Evolutionary conservation across 345 rosid genomes (phyloP).

Genomic region (Populus tremula): DNA sequence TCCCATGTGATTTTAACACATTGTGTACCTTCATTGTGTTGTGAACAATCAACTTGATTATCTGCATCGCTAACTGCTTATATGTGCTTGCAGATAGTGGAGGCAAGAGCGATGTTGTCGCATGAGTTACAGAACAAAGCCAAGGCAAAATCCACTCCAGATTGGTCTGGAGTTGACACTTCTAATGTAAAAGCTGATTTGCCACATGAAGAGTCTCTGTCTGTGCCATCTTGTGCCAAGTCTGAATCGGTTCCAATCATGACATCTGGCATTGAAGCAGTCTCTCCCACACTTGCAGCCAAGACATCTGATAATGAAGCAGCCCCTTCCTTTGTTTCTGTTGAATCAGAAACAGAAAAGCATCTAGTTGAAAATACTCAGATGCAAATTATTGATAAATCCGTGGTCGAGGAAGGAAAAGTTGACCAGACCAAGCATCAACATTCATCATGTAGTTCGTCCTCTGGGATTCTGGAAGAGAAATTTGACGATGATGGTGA

Average conservation of each 20-base stretch:
- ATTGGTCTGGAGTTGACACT: conserved; percentile 36
- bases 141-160: conserved; percentile 25
- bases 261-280: conserved; percentile 30
- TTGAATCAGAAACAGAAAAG: conserved; percentile 50
- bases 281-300: not conserved
- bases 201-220: conserved; percentile 32
- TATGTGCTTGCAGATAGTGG: conserved; percentile 54
- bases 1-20: not conserved
- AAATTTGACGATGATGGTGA: conserved; percentile 75
- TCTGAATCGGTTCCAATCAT: conserved; percentile 40
- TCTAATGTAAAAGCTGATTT: conserved; percentile 23
- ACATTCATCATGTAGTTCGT: conserved; percentile 26
- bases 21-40: not conserved
- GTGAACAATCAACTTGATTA: conserved; percentile 5
- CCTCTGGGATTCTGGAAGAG: conserved; percentile 31
- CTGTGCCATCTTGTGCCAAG: conserved; percentile 41
- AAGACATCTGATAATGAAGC: conserved; percentile 22
- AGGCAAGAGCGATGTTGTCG: conserved; percentile 72
- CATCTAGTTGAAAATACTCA: conserved; percentile 50
- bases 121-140: conserved; percentile 45
- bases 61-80: not conserved
- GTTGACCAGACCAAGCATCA: conserved; percentile 30
- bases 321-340: conserved; percentile 26
- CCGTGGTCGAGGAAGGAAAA: conserved; percentile 61
- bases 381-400: conserved; percentile 60